phyloP scores from a whole-genome alignment of 1,139 yeast species.

The Trichomonascaceae sp. region DNA sequence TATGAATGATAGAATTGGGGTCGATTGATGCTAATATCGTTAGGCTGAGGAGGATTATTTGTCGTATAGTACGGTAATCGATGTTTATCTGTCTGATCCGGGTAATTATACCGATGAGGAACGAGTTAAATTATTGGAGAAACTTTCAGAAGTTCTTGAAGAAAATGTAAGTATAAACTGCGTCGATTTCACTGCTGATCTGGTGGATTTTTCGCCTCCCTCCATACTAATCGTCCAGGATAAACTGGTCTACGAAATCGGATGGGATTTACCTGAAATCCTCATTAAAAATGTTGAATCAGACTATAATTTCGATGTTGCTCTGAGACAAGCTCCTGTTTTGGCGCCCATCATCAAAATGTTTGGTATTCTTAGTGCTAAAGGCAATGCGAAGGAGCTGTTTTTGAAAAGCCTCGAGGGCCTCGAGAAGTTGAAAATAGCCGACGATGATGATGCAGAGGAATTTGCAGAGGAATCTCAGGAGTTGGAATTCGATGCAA shows the following conservation, averaged over 20 bases:
- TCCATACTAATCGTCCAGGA: conserved; percentile 16
- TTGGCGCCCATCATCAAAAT: conserved; percentile 39
- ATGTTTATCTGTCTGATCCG: conserved; percentile 51
- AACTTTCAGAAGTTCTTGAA: conserved; percentile 40
- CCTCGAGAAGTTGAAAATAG: conserved; percentile 33
- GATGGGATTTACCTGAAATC: conserved; percentile 81
- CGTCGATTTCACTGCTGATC: neutral
- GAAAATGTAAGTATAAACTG: conserved; percentile 15
- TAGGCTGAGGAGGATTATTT: conserved; percentile 46
- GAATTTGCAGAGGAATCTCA: conserved; percentile 17
- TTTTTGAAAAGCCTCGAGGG: conserved; percentile 65
- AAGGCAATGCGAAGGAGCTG: conserved; percentile 77
- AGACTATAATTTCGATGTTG: conserved; percentile 18
- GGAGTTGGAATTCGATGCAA: conserved; percentile 6
- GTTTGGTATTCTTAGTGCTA: conserved; percentile 51
- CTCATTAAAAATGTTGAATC: conserved; percentile 37
- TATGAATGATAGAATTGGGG: neutral
- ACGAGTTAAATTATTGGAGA: conserved; percentile 38
- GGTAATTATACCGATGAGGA: conserved; percentile 44
- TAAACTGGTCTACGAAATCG: conserved; percentile 58
- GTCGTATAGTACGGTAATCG: conserved; percentile 67
- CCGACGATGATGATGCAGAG: conserved; percentile 15
- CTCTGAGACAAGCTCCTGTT: conserved; percentile 17
- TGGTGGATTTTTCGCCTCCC: neutral
- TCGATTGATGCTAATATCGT: neutral